Conservation (phyloP, 164 flowering plant species). For the Piper betle region DNA sequence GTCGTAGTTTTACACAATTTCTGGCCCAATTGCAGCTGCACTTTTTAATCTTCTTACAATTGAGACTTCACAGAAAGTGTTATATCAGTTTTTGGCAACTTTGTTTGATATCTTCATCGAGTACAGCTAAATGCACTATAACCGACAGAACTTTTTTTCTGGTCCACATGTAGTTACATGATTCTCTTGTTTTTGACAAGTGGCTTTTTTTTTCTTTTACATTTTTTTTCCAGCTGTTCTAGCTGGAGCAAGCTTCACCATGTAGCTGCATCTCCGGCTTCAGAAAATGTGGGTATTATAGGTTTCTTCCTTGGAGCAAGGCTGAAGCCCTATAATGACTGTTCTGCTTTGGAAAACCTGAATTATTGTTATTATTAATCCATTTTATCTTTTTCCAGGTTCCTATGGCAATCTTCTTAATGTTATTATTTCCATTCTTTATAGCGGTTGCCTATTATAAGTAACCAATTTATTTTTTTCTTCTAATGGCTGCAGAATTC, state of each 20-base stretch:
- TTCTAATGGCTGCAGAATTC: conserved; percentile 59
- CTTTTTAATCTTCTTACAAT: not conserved
- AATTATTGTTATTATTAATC: conserved; percentile 61
- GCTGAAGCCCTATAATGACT: conserved; percentile 86
- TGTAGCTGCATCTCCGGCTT: conserved; percentile 78
- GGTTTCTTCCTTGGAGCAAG: conserved; percentile 32
- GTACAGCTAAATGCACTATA: too few species aligned
- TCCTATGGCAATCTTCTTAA: conserved; percentile 1
- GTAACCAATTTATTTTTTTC: conserved; percentile 6
- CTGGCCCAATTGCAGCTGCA: not conserved
- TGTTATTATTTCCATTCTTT: not conserved
- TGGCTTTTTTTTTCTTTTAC: too few species aligned
- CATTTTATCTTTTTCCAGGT: conserved; percentile 98
- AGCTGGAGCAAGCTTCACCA: conserved; percentile 84
- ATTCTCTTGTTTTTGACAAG: not conserved
- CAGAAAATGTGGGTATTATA: conserved; percentile 70
- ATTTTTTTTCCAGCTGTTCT: conserved; percentile 93
- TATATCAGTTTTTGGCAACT: too few species aligned
- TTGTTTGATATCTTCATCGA: too few species aligned
- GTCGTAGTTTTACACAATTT: not conserved
- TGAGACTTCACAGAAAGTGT: not conserved
- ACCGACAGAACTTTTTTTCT: too few species aligned
- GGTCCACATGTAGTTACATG: too few species aligned
- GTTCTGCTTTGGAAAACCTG: conserved; percentile 97
- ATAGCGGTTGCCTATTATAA: not conserved